These are phyloP conservation scores for Cryptococcus wingfieldii DNA, from an alignment of 1,284 basidiomycete species.

Conservation along the genomic window DNA sequence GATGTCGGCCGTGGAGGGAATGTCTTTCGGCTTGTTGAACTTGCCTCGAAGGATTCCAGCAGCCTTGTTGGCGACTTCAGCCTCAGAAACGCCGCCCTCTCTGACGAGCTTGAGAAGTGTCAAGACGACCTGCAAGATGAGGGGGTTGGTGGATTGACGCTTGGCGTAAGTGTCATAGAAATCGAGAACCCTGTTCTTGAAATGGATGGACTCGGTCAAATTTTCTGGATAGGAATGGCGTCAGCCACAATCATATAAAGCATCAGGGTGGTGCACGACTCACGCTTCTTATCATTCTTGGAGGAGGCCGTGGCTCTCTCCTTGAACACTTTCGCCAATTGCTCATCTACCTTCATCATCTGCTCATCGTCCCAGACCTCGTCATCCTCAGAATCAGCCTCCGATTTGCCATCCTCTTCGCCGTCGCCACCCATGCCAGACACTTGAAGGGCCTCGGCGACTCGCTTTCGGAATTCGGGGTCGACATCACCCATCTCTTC, in stretches of 20 bases:
- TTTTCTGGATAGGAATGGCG: conserved; percentile 49
- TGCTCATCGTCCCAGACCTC: conserved; percentile 90
- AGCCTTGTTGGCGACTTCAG: conserved; percentile 80
- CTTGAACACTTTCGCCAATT: conserved; percentile 84
- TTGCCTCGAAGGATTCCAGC: conserved; percentile 69
- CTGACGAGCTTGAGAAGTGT: conserved; percentile 73
- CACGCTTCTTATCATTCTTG: conserved; percentile 49
- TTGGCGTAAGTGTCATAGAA: conserved; percentile 78
- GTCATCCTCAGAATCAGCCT: conserved; percentile 54
- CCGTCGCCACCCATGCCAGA: conserved; percentile 62
- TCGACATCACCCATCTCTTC: conserved; percentile 55
- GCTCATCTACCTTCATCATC: conserved; percentile 94
- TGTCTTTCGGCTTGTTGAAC: conserved; percentile 69
- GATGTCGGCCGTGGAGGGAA: conserved; percentile 56
- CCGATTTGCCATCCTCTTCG: conserved; percentile 23
- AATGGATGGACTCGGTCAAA: conserved; percentile 70
- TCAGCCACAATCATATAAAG: neutral
- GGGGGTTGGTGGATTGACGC: conserved; percentile 65
- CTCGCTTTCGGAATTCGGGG: conserved; percentile 67
- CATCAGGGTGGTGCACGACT: conserved; percentile 12
- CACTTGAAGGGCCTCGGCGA: conserved; percentile 71
- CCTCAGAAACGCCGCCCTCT: conserved; percentile 66
- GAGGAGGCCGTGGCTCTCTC: conserved; percentile 54
- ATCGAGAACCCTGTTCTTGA: conserved; percentile 92
- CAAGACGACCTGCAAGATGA: conserved; percentile 64